Percentiles rank a stretch among this genome's conserved stretches.
These are phyloP conservation scores for Henckelia pumila DNA, from an alignment of 257 asterid species.

Conservation along the genomic window DNA sequence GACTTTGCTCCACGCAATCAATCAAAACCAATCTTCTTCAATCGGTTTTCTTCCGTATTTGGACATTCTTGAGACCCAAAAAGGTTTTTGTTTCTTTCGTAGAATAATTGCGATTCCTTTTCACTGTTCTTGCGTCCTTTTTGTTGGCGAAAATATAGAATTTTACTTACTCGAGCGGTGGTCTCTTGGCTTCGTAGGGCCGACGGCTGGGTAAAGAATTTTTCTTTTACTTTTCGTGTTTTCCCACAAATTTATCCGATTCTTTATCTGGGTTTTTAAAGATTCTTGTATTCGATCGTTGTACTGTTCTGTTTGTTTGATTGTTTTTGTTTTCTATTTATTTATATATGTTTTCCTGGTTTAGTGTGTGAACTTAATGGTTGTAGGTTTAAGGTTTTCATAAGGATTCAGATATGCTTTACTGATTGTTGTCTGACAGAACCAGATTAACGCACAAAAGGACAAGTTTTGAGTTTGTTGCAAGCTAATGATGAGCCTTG, in stretches of 20 bases:
- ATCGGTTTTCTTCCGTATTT: conserved; percentile 16
- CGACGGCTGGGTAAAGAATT: conserved; percentile 26
- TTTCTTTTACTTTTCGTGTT: not conserved
- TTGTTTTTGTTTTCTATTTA: not conserved
- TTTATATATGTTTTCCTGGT: not conserved
- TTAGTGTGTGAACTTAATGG: conserved; percentile 21
- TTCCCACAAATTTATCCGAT: not conserved
- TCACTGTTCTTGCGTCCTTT: not conserved
- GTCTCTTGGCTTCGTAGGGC: conserved; percentile 24
- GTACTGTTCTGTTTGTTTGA: not conserved
- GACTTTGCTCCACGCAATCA: conserved; percentile 30
- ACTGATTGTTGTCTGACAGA: conserved; percentile 16
- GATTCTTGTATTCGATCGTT: not conserved
- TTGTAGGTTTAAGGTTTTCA: conserved; percentile 19
- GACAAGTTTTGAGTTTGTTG: not conserved
- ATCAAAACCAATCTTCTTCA: conserved; percentile 26
- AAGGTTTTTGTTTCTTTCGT: conserved; percentile 5
- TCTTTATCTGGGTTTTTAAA: conserved; percentile 24
- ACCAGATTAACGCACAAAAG: not conserved
- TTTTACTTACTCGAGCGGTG: conserved; percentile 24
- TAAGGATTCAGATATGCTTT: conserved; percentile 10
- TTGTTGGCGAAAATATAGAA: not conserved
- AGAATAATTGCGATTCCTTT: conserved; percentile 25
- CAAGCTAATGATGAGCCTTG: conserved; percentile 8
- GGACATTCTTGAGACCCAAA: not conserved